Evolutionary conservation across 2,329 filamentous ascomycete species (phyloP).

Genomic region (Penicillium decumbens): DNA sequence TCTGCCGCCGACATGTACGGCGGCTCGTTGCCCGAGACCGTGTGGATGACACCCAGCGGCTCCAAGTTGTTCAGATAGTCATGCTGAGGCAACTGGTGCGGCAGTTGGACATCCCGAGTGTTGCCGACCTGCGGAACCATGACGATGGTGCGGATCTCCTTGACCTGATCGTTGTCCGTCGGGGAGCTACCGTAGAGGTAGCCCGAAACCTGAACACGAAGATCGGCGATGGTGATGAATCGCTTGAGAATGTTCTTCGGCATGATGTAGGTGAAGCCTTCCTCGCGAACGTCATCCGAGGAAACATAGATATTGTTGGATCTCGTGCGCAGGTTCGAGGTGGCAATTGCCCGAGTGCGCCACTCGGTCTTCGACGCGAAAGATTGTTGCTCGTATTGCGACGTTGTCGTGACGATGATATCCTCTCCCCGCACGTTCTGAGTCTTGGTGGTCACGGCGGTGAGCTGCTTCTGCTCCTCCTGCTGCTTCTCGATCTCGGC

Average conservation of each 20-base stretch:
- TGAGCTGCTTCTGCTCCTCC: constrained; percentile 92
- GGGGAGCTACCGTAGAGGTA: constrained; percentile 93
- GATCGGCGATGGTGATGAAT: constrained; percentile 95
- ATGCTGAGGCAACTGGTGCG: constrained; percentile 84
- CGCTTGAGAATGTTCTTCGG: constrained; percentile 98
- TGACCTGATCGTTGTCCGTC: constrained; percentile 91
- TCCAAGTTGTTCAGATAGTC: constrained; percentile 83
- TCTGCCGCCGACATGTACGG: constrained; percentile 95
- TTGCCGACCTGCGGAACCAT: constrained; percentile 97
- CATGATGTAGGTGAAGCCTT: constrained; percentile 95
- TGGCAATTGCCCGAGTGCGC: constrained; percentile 94
- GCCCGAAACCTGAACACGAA: constrained; percentile 92
- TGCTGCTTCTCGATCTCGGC: constrained; percentile 99
- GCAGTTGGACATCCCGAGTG: constrained; percentile 84
- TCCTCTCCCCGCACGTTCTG: constrained; percentile 96
- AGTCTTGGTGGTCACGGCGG: constrained; percentile 95
- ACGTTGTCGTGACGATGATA: constrained; percentile 96
- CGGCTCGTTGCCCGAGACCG: constrained; percentile 86
- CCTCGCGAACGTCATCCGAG: constrained; percentile 84
- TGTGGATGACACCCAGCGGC: constrained; percentile 91
- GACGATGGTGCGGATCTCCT: constrained; percentile 93
- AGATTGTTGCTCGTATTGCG: constrained; percentile 93
- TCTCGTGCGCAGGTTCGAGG: constrained; percentile 86
- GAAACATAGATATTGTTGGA: constrained; percentile 99
- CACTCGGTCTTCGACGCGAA: constrained; percentile 99